Conservation (phyloP, 306 rosid genomes). For the Pueraria montana region DNA sequence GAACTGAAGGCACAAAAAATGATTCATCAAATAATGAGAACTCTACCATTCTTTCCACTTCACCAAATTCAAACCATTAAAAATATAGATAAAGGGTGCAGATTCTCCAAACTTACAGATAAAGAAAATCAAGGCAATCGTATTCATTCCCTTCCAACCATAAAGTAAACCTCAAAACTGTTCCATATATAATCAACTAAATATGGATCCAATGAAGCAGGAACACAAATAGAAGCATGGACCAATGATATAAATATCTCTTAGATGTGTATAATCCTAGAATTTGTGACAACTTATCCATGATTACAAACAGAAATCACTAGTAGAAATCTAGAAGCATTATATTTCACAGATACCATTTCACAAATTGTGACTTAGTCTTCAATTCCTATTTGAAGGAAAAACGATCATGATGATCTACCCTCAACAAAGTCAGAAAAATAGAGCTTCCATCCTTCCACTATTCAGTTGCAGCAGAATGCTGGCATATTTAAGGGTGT, state of each 20-base stretch:
- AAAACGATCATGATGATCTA: conserved; percentile 13
- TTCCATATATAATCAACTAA: conserved; percentile 2
- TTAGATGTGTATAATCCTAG: background rate
- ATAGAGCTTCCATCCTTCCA: background rate
- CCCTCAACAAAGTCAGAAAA: background rate
- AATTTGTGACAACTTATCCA: conserved; percentile 30
- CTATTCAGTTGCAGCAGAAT: background rate
- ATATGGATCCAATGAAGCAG: conserved; percentile 19
- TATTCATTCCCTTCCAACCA: conserved; percentile 37
- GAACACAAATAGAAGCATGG: conserved; percentile 31
- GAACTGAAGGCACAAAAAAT: conserved; percentile 34
- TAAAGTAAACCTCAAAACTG: conserved; percentile 19
- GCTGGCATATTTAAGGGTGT: background rate
- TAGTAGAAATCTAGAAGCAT: conserved; percentile 19
- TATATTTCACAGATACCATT: conserved; percentile 27
- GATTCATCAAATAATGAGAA: conserved; percentile 40
- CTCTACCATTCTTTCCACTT: conserved; percentile 31
- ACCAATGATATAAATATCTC: conserved; percentile 19
- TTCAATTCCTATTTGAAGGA: conserved; percentile 27
- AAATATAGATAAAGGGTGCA: conserved; percentile 22
- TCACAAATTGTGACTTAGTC: conserved; percentile 17
- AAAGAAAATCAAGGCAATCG: conserved; percentile 28
- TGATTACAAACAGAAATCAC: conserved; percentile 9
- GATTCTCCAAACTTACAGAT: conserved; percentile 25
- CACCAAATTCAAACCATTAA: conserved; percentile 38